Conservation (phyloP, 2,329 filamentous ascomycete genomes). For the Nannizziopsis barbatae region DNA sequence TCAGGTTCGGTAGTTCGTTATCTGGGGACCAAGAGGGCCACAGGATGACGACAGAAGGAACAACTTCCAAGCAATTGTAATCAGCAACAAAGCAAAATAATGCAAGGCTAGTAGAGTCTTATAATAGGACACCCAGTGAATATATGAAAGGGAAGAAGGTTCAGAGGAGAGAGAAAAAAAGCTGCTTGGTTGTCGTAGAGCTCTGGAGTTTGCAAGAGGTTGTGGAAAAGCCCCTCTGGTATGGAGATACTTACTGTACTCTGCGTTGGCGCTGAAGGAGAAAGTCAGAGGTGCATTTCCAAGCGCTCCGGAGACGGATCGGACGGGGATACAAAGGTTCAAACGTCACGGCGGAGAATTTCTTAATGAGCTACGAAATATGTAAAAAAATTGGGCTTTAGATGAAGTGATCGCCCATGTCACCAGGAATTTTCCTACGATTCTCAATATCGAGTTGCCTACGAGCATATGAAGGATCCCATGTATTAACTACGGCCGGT, state of each 20-base stretch:
- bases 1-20: background rate
- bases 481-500: no score
- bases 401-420: no score
- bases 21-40: background rate
- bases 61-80: background rate
- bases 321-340: no score
- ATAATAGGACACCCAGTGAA: background rate
- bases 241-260: background rate
- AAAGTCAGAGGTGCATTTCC: background rate
- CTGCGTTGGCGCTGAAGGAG: slow-evolving; percentile 7
- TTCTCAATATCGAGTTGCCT: no score
- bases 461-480: no score
- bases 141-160: background rate
- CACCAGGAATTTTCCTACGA: no score
- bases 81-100: background rate
- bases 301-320: background rate
- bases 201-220: slow-evolving; percentile 3
- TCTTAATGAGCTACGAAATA: no score
- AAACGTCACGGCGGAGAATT: no score
- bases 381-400: no score
- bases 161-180: background rate
- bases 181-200: background rate
- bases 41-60: slow-evolving; percentile 7
- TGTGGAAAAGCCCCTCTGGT: background rate
- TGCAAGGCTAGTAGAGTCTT: background rate